Evolutionary conservation across 75 land plant species (phyloP), one percentile per base, ranked within the genome.

Genomic region (Selaginella tamariscina): DNA sequence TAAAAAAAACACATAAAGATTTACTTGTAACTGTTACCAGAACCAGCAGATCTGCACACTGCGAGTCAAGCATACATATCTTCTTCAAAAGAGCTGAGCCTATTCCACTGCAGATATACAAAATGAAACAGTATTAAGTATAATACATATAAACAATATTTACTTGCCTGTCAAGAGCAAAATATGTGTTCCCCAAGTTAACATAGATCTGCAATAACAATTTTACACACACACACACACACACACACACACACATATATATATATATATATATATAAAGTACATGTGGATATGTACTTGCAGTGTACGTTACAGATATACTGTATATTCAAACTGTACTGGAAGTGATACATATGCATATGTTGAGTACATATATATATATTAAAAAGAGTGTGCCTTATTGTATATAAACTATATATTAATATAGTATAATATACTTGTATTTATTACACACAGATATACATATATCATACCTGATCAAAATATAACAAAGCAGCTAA

Each of bases 251-350:
- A n/a, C n/a, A n/a, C n/a, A n/a, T n/a, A n/a, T n/a, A n/a, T n/a
- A n/a, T n/a, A n/a, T n/a, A n/a, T n/a, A n/a, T n/a, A n/a, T n/a
- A n/a, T n/a, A n/a, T n/a, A n/a, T n/a, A n/a, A n/a, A n/a, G n/a
- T n/a, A n/a, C n/a, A n/a, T n/a, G n/a, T n/a, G n/a, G n/a, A n/a
- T n/a, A n/a, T n/a, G n/a, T n/a, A n/a, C n/a, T 60, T 60, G 21
- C 15, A 23, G 64, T 15, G 2, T 23, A 18, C n/a, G 31, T 13
- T 18, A 33, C 13, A 32, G 33, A 29, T 23, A 22, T 1, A 27
- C 60, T 73, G 79, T 83, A 82, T 83, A 70, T 68, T 88, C 88
- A 56, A 85, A 70, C 68, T 79, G 88, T 70, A 79, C 33, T 2
- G 26, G n/a, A 54, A 85, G 88, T 71, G 84, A 79, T 73, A 74